Evolutionary conservation across 2,329 filamentous ascomycete genomes (phyloP).

Genomic region (Sporothrix euskadiensis): DNA sequence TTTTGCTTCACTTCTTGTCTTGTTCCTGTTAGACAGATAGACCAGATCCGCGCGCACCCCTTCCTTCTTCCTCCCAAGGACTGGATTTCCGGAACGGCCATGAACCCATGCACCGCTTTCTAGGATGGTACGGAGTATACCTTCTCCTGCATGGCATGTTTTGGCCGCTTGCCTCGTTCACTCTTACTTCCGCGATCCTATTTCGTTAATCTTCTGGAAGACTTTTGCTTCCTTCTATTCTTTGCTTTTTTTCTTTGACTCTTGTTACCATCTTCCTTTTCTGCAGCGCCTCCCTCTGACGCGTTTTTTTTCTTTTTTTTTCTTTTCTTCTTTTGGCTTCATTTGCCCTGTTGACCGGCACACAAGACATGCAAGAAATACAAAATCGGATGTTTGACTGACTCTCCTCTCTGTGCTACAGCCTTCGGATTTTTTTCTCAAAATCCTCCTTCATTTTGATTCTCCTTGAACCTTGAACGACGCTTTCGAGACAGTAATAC

Average conservation of each 20-base stretch:
- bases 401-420: constrained; percentile 28
- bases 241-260: background rate
- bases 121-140: constrained; percentile 8
- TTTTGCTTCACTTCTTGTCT: background rate
- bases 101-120: background rate
- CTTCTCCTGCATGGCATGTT: constrained; percentile 2
- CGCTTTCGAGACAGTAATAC: constrained; percentile 23
- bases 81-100: constrained; percentile 3
- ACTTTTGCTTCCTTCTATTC: background rate
- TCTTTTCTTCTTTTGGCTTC: background rate
- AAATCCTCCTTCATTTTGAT: background rate
- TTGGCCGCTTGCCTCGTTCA: background rate
- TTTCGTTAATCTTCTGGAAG: background rate
- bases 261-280: background rate
- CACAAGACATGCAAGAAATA: constrained; percentile 16
- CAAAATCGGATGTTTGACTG: constrained; percentile 26
- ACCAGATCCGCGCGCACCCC: background rate
- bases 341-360: background rate
- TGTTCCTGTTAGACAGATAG: background rate
- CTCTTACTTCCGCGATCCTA: background rate
- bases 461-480: background rate
- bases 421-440: background rate
- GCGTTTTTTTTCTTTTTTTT: constrained; percentile 1
- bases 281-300: background rate
- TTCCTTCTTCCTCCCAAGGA: background rate